Percentiles rank a stretch among this genome's conserved stretches.
phyloP scores from a whole-genome alignment of 495 filamentous ascomycete genomes.

The Friedmanniomyces endolithicus region DNA sequence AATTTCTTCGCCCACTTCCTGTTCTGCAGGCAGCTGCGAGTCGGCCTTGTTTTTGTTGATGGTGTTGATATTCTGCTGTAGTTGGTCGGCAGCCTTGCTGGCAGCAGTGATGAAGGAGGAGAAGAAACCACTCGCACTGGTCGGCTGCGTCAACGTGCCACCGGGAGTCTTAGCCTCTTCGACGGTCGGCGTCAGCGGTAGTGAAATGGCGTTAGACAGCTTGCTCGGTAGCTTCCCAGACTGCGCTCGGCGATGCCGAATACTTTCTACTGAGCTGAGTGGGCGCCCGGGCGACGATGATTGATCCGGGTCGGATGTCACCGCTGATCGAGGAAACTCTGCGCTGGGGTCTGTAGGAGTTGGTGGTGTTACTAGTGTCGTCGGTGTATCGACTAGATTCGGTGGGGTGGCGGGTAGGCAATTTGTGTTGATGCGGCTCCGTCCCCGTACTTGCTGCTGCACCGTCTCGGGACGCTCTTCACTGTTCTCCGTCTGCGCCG shows the following conservation, averaged over 20 bases:
- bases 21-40: conserved; percentile 18
- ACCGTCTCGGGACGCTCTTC: conserved; percentile 10
- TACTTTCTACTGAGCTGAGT: conserved; percentile 14
- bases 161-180: conserved; percentile 47
- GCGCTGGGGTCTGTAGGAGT: conserved; percentile 28
- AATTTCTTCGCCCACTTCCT: conserved; percentile 29
- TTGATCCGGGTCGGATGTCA: background rate
- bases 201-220: conserved; percentile 65
- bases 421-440: conserved; percentile 12
- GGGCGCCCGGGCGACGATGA: background rate
- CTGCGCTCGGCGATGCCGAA: conserved; percentile 39
- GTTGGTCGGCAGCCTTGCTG: conserved; percentile 79
- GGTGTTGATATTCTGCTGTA: conserved; percentile 64
- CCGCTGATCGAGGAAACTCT: conserved; percentile 18
- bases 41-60: conserved; percentile 28
- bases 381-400: conserved; percentile 27
- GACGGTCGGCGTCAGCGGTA: conserved; percentile 55
- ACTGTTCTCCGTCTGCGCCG: background rate
- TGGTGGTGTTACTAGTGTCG: conserved; percentile 32
- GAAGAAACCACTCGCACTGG: conserved; percentile 60
- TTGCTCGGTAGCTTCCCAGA: conserved; percentile 66
- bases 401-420: conserved; percentile 26
- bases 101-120: conserved; percentile 84
- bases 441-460: background rate
- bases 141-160: conserved; percentile 32